Percentiles rank a stretch among this genome's conserved stretches.
Evolutionary conservation across 352 stramenopile species (phyloP).

Genomic region (Aphanomyces euteiches): DNA sequence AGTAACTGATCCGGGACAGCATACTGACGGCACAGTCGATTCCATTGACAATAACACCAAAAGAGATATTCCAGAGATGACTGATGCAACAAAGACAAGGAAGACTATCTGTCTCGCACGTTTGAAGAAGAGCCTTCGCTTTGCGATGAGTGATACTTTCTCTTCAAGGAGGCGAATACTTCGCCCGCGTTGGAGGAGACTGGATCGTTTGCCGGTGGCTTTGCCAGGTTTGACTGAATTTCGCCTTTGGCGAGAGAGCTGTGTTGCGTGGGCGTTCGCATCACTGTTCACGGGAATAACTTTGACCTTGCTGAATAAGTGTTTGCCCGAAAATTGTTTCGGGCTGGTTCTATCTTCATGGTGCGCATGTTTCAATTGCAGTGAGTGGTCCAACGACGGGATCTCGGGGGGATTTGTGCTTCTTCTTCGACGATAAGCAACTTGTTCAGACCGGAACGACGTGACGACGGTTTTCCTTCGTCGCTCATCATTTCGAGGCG

Average conservation of each 20-base stretch:
- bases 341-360: too few species aligned
- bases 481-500: not conserved
- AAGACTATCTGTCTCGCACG: constrained; percentile 13
- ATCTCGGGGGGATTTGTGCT: not conserved
- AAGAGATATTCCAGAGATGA: constrained; percentile 6
- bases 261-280: not conserved
- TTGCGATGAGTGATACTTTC: constrained; percentile 23
- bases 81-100: not conserved
- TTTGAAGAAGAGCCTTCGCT: constrained; percentile 22
- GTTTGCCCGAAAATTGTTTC: too few species aligned
- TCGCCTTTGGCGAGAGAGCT: not conserved
- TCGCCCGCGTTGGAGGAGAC: constrained; percentile 14
- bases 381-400: too few species aligned
- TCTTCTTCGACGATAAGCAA: not conserved
- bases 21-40: not conserved
- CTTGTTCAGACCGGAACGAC: constrained; percentile 18
- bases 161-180: constrained; percentile 27
- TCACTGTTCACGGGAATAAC: constrained; percentile 1
- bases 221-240: not conserved
- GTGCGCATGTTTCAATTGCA: too few species aligned
- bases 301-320: constrained; percentile 9
- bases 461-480: constrained; percentile 23
- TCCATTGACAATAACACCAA: not conserved
- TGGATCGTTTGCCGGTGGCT: not conserved
- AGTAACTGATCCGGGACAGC: constrained; percentile 1